A percentile compares a stretch with the other conserved stretches of the same genome.
These are phyloP conservation scores for Citrus reticulata DNA, from an alignment of 345 rosid genomes.

Conservation along the genomic window DNA sequence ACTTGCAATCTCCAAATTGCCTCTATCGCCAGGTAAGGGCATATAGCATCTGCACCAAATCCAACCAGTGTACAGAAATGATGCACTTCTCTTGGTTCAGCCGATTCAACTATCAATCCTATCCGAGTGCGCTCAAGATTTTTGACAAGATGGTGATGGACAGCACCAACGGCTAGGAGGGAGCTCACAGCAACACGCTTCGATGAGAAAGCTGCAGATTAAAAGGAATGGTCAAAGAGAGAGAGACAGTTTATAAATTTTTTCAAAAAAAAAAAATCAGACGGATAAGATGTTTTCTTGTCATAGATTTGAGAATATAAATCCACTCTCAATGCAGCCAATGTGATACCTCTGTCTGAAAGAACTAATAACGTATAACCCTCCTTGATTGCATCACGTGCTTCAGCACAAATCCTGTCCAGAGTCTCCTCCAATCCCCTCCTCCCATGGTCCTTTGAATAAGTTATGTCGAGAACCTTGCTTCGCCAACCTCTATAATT, in stretches of 20 bases:
- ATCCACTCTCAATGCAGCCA: not conserved
- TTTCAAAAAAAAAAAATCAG: not conserved
- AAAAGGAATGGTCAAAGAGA: not conserved
- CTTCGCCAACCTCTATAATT: slow-evolving; percentile 83
- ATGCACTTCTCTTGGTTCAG: slow-evolving; percentile 99
- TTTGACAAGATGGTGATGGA: slow-evolving; percentile 92
- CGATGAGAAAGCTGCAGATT: slow-evolving; percentile 65
- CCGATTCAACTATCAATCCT: slow-evolving; percentile 93
- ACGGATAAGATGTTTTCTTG: not conserved
- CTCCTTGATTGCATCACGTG: slow-evolving; percentile 75
- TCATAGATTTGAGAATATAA: not conserved
- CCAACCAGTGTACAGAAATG: slow-evolving; percentile 98
- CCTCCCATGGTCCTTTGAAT: slow-evolving; percentile 67
- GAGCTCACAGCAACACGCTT: slow-evolving; percentile 90
- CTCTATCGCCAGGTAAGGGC: slow-evolving; percentile 90
- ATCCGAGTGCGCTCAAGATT: slow-evolving; percentile 85
- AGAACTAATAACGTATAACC: slow-evolving; percentile 86
- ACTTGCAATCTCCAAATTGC: slow-evolving; percentile 88
- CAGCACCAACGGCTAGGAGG: slow-evolving; percentile 97
- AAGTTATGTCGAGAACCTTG: slow-evolving; percentile 90
- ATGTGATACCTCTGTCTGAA: slow-evolving; percentile 85
- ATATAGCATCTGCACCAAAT: slow-evolving; percentile 95
- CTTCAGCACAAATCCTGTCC: slow-evolving; percentile 87
- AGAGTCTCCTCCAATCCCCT: slow-evolving; percentile 91
- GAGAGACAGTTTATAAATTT: not conserved